Base-by-base conservation (phyloP, 2,329 filamentous ascomycete species). In the Sclerotinia subarctica region DNA sequence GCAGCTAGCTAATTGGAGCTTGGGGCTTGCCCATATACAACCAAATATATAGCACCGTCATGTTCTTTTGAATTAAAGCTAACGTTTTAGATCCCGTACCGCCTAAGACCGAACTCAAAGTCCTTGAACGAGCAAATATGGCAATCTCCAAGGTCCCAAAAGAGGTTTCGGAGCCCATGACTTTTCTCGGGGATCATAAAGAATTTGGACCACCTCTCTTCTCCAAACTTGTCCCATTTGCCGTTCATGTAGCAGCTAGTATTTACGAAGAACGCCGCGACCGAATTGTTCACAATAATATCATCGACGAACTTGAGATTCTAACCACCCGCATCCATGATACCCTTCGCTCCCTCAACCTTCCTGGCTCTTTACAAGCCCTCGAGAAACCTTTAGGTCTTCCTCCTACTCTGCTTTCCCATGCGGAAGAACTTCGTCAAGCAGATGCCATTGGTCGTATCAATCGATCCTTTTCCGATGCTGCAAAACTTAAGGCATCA, bases 251-350 rank as follows among this genome's bases (percentile, higher is more conserved):
- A 60, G 95, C 95, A 10, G 92, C 94, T 1, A 97, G 93, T 59
- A 97, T 98, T 46, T 99, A 99, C 76, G 93, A 93, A 67, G 94
- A 98, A 76, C 87, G 94, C 19, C 86, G 94, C 68, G 94, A 99
- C 78, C 86, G 93, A n/a, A 82, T 97, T 68, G 90, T 99, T 54
- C 96, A 95, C 76, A 91, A 92, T 72, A 91, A 87, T 63, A 92
- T 98, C 44, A 90, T 97, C 60, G 88, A 90, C 35, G 90, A 96
- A 75, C 82, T 98, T 5, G 94, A 98, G 74, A 84, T 83, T 0
- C 84, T 98, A 73, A 97, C 92, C 0, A 88, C 90, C 69, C 88
- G 89, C 71, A 84, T 98, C 0, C 91, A 96, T 75, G 89, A 92
- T 73, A 81, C 94, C 0, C 81, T 98, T 29, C 88, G 91, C 24